Conservation (phyloP, 768 basidiomycete genomes). For the Pholiota microspora region DNA sequence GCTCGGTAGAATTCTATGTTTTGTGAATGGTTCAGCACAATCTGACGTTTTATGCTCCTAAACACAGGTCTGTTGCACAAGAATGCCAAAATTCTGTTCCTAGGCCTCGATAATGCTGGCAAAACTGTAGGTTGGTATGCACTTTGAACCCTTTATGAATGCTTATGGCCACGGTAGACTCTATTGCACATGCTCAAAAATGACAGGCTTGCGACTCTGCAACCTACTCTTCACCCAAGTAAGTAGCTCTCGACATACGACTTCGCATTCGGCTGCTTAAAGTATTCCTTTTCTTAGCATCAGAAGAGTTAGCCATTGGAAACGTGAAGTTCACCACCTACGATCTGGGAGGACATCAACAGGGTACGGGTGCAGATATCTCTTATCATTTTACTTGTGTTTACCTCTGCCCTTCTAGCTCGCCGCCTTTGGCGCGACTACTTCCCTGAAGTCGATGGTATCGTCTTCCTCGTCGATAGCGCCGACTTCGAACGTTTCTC, state of each 20-base stretch:
- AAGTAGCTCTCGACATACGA: constrained; percentile 25
- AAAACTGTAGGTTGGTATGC: constrained; percentile 73
- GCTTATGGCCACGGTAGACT: constrained; percentile 54
- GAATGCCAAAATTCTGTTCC: constrained; percentile 99
- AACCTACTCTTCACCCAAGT: constrained; percentile 99
- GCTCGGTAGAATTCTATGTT: constrained; percentile 61
- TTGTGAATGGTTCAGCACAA: background rate
- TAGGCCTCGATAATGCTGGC: constrained; percentile 98
- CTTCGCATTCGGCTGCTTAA: constrained; percentile 6
- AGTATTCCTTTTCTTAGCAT: constrained; percentile 52
- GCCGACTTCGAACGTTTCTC: constrained; percentile 96
- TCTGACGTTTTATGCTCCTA: constrained; percentile 14
- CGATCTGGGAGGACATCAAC: constrained; percentile 96
- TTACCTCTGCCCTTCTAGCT: constrained; percentile 40
- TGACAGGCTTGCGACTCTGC: constrained; percentile 93
- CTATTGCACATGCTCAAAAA: constrained; percentile 99
- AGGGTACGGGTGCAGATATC: constrained; percentile 51
- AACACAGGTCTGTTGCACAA: constrained; percentile 83
- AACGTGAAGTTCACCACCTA: constrained; percentile 99
- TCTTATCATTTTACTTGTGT: background rate
- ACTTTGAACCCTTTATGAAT: constrained; percentile 1
- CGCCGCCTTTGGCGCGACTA: constrained; percentile 99
- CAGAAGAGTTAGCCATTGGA: constrained; percentile 97
- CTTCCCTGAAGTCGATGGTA: constrained; percentile 99
- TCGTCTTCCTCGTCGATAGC: constrained; percentile 97